Conservation (phyloP, 164 flowering plant genomes). For the Cinnamomum micranthum region DNA sequence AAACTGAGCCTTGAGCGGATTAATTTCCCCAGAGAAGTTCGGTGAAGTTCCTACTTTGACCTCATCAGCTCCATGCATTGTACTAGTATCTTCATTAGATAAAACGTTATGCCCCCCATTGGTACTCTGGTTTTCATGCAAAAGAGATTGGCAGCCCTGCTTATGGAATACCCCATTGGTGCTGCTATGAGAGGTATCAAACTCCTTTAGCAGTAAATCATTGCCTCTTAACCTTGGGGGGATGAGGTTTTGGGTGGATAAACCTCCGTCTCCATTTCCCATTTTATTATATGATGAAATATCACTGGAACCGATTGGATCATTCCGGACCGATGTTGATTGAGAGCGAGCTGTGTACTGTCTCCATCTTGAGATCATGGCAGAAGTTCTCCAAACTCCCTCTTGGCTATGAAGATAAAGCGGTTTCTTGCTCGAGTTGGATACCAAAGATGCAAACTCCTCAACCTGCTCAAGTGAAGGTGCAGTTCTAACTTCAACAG, state of each 20-base stretch:
- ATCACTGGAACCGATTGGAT: conserved; percentile 10
- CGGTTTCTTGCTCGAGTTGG: conserved; percentile 59
- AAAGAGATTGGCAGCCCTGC: conserved; percentile 13
- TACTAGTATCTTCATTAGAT: conserved; percentile 18
- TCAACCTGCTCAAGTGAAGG: conserved; percentile 89
- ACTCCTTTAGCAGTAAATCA: conserved; percentile 19
- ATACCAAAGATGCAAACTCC: conserved; percentile 68
- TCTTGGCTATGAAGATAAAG: conserved; percentile 91
- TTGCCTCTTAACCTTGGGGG: conserved; percentile 19
- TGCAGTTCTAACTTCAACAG: conserved; percentile 73
- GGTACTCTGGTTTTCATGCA: conserved; percentile 13
- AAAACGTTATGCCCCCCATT: conserved; percentile 18
- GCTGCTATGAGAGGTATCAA: conserved; percentile 15
- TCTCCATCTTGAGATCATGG: conserved; percentile 95
- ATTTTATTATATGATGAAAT: conserved; percentile 13
- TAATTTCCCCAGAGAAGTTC: conserved; percentile 22
- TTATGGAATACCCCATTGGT: conserved; percentile 12
- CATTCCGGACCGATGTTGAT: conserved; percentile 24
- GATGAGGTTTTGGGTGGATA: not conserved
- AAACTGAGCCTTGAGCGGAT: conserved; percentile 73
- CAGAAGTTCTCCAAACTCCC: conserved; percentile 85
- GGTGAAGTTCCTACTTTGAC: conserved; percentile 20
- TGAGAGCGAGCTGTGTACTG: conserved; percentile 49
- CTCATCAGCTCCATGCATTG: conserved; percentile 12
- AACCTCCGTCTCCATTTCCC: conserved; percentile 13